These are phyloP conservation scores for Nasturtium officinale DNA, from an alignment of 345 rosid genomes.

Conservation along the genomic window DNA sequence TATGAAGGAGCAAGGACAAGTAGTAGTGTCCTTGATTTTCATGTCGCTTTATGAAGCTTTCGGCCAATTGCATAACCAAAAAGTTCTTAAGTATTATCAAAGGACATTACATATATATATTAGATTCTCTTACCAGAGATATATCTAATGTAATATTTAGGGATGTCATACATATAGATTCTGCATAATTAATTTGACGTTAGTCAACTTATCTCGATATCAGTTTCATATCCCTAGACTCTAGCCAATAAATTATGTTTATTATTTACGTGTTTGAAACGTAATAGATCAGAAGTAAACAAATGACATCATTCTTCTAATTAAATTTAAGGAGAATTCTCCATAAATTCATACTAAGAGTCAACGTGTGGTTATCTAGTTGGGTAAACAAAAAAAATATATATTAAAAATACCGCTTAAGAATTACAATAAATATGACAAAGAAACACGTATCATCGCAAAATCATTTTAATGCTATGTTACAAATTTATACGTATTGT, in stretches of 20 bases:
- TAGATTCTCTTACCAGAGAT: not conserved
- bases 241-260: not conserved
- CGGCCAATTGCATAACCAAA: constrained; percentile 31
- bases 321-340: too few species aligned
- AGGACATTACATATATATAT: not conserved
- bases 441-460: not conserved
- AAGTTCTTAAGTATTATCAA: not conserved
- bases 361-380: not conserved
- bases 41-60: constrained; percentile 34
- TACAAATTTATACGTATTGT: not conserved
- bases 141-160: not conserved
- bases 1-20: constrained; percentile 26
- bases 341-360: too few species aligned
- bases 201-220: not conserved
- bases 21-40: constrained; percentile 27
- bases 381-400: too few species aligned
- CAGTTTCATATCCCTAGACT: not conserved
- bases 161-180: constrained; percentile 1
- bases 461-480: not conserved
- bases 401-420: too few species aligned
- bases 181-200: not conserved
- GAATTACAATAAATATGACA: not conserved
- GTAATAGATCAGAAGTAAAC: not conserved
- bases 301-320: not conserved
- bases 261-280: constrained; percentile 14